Percentiles rank a stretch among this genome's conserved stretches.
Evolutionary conservation across 352 stramenopile genomes (phyloP).

Genomic region (Phytophthora fragariaefolia): DNA sequence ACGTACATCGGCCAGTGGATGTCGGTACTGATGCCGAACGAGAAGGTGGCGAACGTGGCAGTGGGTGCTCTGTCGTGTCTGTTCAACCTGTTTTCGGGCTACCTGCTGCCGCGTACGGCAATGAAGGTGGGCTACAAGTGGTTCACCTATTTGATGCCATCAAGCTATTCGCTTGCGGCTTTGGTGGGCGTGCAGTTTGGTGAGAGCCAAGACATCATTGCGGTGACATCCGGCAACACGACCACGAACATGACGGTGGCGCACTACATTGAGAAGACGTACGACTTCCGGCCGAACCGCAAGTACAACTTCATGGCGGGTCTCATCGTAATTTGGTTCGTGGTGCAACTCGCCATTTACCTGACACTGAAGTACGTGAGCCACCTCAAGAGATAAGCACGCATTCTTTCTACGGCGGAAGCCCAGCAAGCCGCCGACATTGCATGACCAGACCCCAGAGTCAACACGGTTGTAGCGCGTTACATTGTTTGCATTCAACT

Average conservation of each 20-base stretch:
- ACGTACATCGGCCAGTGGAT: slow-evolving; percentile 72
- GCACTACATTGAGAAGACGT: slow-evolving; percentile 43
- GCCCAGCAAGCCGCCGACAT: no score
- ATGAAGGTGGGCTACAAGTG: slow-evolving; percentile 62
- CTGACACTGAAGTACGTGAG: slow-evolving; percentile 77
- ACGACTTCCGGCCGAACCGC: slow-evolving; percentile 56
- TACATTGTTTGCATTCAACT: slow-evolving; percentile 9
- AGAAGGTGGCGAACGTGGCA: slow-evolving; percentile 68
- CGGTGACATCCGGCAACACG: background rate
- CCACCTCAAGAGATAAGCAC: slow-evolving; percentile 74
- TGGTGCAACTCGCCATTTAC: slow-evolving; percentile 60
- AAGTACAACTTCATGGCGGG: slow-evolving; percentile 56
- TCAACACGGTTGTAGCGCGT: background rate
- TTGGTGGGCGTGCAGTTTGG: slow-evolving; percentile 41
- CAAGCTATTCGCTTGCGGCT: slow-evolving; percentile 50
- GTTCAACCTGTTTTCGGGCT: slow-evolving; percentile 64
- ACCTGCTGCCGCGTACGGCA: slow-evolving; percentile 42
- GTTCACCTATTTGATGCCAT: slow-evolving; percentile 61
- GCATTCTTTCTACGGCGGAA: no score
- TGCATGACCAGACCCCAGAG: background rate
- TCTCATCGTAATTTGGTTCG: slow-evolving; percentile 55
- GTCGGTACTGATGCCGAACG: slow-evolving; percentile 60
- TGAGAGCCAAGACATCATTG: slow-evolving; percentile 30
- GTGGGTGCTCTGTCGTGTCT: slow-evolving; percentile 60
- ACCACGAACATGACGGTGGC: slow-evolving; percentile 33